phyloP scores from a whole-genome alignment of 441 rosid species.

The Arabidopsis lyrata region DNA sequence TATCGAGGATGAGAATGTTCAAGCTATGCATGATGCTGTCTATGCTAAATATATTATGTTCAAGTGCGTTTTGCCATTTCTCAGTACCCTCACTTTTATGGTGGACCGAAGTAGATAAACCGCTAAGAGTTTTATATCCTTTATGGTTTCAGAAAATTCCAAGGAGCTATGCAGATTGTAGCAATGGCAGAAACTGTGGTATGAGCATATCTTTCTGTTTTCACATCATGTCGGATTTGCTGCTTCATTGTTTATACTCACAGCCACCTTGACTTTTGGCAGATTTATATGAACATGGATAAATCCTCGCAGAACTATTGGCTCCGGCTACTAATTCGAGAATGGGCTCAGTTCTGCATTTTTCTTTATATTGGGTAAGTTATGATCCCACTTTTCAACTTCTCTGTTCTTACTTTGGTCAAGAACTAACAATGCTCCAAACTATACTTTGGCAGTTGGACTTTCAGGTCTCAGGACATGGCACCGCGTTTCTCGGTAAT shows the following conservation, averaged over 20 bases:
- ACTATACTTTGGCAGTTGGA: conserved; percentile 64
- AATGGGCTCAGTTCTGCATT: conserved; percentile 88
- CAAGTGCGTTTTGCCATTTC: conserved; percentile 56
- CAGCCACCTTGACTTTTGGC: conserved; percentile 14
- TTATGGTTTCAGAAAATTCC: conserved; percentile 71
- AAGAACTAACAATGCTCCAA: conserved; percentile 26
- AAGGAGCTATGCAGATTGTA: conserved; percentile 87
- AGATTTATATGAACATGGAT: conserved; percentile 79
- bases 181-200: conserved; percentile 85
- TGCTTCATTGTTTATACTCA: conserved; percentile 32
- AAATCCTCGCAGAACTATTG: conserved; percentile 73
- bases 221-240: conserved; percentile 2
- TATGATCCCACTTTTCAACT: conserved; percentile 3
- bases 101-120: conserved; percentile 29
- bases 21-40: conserved; percentile 83
- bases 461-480: conserved; percentile 84
- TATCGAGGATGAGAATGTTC: conserved; percentile 84
- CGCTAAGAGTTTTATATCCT: conserved; percentile 2
- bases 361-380: conserved; percentile 80
- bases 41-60: conserved; percentile 80
- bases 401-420: conserved; percentile 27
- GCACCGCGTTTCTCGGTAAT: conserved; percentile 80
- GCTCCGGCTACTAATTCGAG: conserved; percentile 80
- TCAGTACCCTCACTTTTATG: not conserved
- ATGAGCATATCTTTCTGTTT: conserved; percentile 2